Percentiles rank a stretch among this genome's conserved stretches.
Evolutionary conservation across 2,329 filamentous ascomycete genomes (phyloP).

Genomic region (Macroventuria anomochaeta): DNA sequence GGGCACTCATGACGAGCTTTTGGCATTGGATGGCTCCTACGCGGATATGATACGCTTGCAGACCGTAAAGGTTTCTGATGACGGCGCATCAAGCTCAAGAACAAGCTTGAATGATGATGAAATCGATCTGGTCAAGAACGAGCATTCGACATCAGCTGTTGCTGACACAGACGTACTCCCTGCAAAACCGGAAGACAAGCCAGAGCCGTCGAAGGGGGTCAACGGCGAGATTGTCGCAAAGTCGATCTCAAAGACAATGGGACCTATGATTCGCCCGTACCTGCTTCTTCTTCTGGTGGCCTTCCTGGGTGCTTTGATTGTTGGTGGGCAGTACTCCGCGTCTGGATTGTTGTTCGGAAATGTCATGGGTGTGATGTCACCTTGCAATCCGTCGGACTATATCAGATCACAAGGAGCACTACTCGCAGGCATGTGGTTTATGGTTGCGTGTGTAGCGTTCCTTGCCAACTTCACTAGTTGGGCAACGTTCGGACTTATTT

Average conservation of each 20-base stretch:
- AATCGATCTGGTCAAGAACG: constrained; percentile 27
- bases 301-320: constrained; percentile 59
- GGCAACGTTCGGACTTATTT: constrained; percentile 63
- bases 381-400: constrained; percentile 57
- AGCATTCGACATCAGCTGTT: constrained; percentile 23
- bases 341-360: constrained; percentile 67
- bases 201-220: constrained; percentile 17
- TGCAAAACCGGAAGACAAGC: not conserved
- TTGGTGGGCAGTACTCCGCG: constrained; percentile 64
- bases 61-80: constrained; percentile 52
- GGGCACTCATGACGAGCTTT: constrained; percentile 44
- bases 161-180: constrained; percentile 15
- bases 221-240: constrained; percentile 30
- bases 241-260: constrained; percentile 42
- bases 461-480: constrained; percentile 68
- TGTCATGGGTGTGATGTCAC: constrained; percentile 63
- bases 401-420: constrained; percentile 61
- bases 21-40: constrained; percentile 51
- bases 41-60: constrained; percentile 59
- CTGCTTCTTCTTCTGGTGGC: constrained; percentile 55
- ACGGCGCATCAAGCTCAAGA: constrained; percentile 28
- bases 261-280: constrained; percentile 54
- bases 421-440: constrained; percentile 66
- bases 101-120: constrained; percentile 31
- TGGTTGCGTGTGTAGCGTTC: constrained; percentile 66